Evolutionary conservation across 2,329 filamentous ascomycete species (phyloP), one percentile per base, ranked within the genome.

Genomic region (Pochonia chlamydosporia): DNA sequence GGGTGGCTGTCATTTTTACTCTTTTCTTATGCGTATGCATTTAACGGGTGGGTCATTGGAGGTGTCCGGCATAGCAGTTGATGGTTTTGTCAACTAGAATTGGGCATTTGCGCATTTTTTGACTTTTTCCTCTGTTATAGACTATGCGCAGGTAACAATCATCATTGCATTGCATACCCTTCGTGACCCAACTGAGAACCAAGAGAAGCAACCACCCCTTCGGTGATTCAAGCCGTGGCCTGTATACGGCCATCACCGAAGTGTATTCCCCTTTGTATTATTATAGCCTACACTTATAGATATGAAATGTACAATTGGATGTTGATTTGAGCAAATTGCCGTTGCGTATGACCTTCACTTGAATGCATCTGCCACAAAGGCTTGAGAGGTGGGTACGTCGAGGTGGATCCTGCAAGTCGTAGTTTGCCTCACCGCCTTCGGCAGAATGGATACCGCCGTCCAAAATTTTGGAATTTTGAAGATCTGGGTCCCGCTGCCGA

Each of bases 381-480:
- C 26, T 28, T 28, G 7, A 7, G 26, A 28, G 26, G 26, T 28
- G 26, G 26, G 26, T 13, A 28, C 13, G 26, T 13, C 13, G 13
- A 28, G 7, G 16, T 23, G 30, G 9, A n/a, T 16, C 40, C 40
- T 3, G 14, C 23, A 9, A 6, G 9, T 7, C 10, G 9, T 18
- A 18, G 9, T 14, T 16, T n/a, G 20, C 16, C 25, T 49, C 59
- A 69, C 67, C 66, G 66, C 68, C 64, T 62, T 64, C 21, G 20
- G 67, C 67, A 69, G 62, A 68, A 68, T 62, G 54, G 41, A 47
- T 26, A 41, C 51, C 48, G 52, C 57, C 58, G 56, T 57, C 61
- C 63, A 69, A 67, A 64, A 56, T 68, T 68, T 70, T 65, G 63
- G 63, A 60, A 61, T 57, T 63, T 63, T 57, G 54, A 41, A 20